Conservation (phyloP, 805 yeast species). For the Saccharomycopsis javanensis region DNA sequence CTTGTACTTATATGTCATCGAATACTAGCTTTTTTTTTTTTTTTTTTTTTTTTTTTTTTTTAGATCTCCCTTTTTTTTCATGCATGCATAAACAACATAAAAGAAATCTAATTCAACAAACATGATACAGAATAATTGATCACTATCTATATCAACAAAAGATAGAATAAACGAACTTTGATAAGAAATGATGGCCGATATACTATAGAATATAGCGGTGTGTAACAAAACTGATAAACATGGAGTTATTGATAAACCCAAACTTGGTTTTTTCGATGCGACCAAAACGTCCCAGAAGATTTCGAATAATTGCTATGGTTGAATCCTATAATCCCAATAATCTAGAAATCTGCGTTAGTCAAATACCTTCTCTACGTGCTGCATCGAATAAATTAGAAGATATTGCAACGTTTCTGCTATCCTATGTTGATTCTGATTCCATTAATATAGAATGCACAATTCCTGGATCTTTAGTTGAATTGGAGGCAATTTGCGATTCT, state of each 20-base stretch:
- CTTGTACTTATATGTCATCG: too few species aligned
- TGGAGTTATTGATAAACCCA: conserved; percentile 4
- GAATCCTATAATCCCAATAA: not conserved
- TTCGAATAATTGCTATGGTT: conserved; percentile 6
- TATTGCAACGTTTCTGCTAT: not conserved
- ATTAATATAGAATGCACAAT: not conserved
- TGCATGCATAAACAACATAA: not conserved
- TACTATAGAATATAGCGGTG: too few species aligned
- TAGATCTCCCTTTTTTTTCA: not conserved
- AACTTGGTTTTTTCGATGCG: not conserved
- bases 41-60: not conserved
- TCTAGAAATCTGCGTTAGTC: not conserved
- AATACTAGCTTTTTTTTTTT: too few species aligned
- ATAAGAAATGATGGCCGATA: too few species aligned
- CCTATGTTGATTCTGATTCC: not conserved
- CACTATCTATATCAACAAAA: too few species aligned
- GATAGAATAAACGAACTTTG: too few species aligned
- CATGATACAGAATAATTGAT: too few species aligned
- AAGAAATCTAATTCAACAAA: too few species aligned
- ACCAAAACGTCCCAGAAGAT: not conserved
- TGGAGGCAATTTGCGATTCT: conserved; percentile 5
- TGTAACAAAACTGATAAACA: not conserved
- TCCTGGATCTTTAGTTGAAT: conserved; percentile 5
- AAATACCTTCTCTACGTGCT: conserved; percentile 3
- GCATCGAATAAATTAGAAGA: not conserved